Evolutionary conservation across 148 eudicot species (phyloP).

Genomic region (Silene latifolia): DNA sequence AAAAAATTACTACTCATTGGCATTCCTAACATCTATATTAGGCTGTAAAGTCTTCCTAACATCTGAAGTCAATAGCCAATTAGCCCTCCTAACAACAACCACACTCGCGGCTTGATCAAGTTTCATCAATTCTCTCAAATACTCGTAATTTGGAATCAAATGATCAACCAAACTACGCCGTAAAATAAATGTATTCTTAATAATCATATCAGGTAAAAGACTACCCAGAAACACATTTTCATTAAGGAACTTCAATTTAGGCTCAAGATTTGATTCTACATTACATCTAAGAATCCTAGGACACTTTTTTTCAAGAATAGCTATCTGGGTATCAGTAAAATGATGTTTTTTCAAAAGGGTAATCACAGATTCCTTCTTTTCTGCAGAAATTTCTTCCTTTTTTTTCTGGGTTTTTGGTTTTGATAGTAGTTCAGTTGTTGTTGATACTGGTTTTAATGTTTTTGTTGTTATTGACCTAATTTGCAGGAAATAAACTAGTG

Average conservation of each 20-base stretch:
- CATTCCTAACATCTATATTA: slow-evolving; percentile 13
- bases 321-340: slow-evolving; percentile 25
- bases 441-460: background rate
- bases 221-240: slow-evolving; percentile 17
- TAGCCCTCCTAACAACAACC: slow-evolving; percentile 4
- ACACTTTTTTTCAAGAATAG: slow-evolving; percentile 2
- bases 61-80: slow-evolving; percentile 13
- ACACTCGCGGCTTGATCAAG: background rate
- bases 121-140: slow-evolving; percentile 7
- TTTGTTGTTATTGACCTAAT: slow-evolving; percentile 7
- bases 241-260: slow-evolving; percentile 19
- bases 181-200: slow-evolving; percentile 10
- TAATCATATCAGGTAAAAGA: background rate
- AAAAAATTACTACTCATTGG: slow-evolving; percentile 10
- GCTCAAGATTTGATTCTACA: slow-evolving; percentile 14
- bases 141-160: slow-evolving; percentile 17
- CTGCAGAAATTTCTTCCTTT: background rate
- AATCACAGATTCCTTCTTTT: slow-evolving; percentile 10
- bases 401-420: background rate
- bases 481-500: slow-evolving; percentile 10
- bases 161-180: slow-evolving; percentile 11
- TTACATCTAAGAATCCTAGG: slow-evolving; percentile 13
- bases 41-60: background rate
- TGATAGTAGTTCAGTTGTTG: background rate
- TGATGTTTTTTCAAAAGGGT: slow-evolving; percentile 15